phyloP scores from a whole-genome alignment of 1,284 basidiomycete species.

The Papiliotrema nemorosa region DNA sequence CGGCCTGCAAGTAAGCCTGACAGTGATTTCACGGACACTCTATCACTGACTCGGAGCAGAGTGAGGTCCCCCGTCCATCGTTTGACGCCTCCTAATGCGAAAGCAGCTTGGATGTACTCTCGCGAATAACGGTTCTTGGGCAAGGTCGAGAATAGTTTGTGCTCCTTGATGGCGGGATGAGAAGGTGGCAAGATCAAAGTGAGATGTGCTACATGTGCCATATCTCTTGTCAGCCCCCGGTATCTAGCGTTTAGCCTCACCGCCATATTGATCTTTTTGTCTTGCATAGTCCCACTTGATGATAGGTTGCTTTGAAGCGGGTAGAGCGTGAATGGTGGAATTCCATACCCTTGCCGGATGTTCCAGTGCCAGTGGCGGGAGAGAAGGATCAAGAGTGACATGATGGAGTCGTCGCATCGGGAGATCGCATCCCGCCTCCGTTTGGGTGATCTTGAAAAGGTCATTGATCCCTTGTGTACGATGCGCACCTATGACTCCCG shows the following conservation, averaged over 20 bases:
- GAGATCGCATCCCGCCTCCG: not conserved
- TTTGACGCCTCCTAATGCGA: constrained; percentile 24
- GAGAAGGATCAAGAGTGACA: constrained; percentile 14
- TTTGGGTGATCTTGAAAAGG: not conserved
- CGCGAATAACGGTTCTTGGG: constrained; percentile 21
- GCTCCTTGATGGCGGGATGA: constrained; percentile 23
- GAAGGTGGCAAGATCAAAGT: constrained; percentile 31
- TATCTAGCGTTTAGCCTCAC: not conserved
- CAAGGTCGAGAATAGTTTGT: constrained; percentile 16
- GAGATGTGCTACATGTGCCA: constrained; percentile 16
- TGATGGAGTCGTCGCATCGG: not conserved
- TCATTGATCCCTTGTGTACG: too few relatives aligned
- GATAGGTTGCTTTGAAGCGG: constrained; percentile 25
- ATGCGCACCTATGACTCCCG: not conserved
- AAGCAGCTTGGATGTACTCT: constrained; percentile 23
- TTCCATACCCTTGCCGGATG: constrained; percentile 42
- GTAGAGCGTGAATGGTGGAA: constrained; percentile 26
- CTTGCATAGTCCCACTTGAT: constrained; percentile 30
- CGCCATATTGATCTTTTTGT: not conserved
- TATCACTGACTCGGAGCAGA: constrained; percentile 34
- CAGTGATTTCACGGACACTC: constrained; percentile 3
- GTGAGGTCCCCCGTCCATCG: constrained; percentile 23
- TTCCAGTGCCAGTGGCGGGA: constrained; percentile 28
- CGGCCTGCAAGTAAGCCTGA: not conserved
- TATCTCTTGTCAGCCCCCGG: not conserved